Conservation (phyloP, 73 alveolate genomes). For the Paramecium primaurelia region DNA sequence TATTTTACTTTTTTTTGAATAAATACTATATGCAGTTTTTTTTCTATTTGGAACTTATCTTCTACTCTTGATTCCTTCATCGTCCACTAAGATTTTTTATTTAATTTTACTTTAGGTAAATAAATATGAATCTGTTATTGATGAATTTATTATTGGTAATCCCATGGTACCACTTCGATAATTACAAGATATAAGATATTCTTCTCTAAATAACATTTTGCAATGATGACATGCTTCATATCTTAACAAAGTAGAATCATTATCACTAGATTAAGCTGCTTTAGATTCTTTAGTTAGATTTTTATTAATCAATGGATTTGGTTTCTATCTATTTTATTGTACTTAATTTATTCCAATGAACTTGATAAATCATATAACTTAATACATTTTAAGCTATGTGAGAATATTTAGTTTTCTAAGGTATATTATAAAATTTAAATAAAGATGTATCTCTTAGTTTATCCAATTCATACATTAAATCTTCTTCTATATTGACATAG, state of each 20-base stretch:
- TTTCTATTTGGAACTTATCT: slow-evolving; percentile 41
- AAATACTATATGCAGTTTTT: slow-evolving; percentile 18
- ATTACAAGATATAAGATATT: slow-evolving; percentile 43
- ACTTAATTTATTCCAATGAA: neutral
- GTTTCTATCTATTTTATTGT: neutral
- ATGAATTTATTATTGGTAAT: neutral
- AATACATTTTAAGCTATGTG: slow-evolving; percentile 28
- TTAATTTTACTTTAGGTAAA: neutral
- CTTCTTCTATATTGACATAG: neutral
- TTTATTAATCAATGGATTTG: slow-evolving; percentile 2
- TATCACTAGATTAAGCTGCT: neutral
- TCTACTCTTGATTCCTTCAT: slow-evolving; percentile 16
- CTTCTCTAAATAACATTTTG: slow-evolving; percentile 45
- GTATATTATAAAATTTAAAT: slow-evolving; percentile 19
- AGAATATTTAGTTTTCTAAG: slow-evolving; percentile 36
- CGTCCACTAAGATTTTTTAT: neutral
- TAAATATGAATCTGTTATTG: slow-evolving; percentile 41
- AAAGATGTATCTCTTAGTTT: slow-evolving; percentile 19
- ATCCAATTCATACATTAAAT: slow-evolving; percentile 10
- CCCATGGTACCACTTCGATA: slow-evolving; percentile 47
- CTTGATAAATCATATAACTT: neutral
- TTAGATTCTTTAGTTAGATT: slow-evolving; percentile 1
- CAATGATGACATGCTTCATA: slow-evolving; percentile 44
- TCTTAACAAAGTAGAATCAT: neutral
- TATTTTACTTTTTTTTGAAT: neutral